Base-by-base conservation (phyloP, 2,329 filamentous ascomycete genomes). In the Pseudopithomyces chartarum region DNA sequence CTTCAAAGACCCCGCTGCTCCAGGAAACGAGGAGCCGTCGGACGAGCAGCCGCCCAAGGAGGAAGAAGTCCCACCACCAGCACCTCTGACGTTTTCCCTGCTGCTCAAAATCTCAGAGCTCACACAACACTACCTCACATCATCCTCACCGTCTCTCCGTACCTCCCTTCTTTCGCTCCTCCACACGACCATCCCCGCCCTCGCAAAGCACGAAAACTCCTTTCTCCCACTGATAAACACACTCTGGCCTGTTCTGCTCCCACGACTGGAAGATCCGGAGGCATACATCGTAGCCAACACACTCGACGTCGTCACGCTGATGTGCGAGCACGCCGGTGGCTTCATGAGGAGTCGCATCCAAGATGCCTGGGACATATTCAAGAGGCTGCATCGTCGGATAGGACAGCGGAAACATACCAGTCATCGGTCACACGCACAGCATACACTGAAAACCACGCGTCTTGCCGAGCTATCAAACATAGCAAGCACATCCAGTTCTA, bases 141-240 rank as follows among this genome's bases (percentile, higher is more conserved):
- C 92, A 0, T 88, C 91, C 0, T 93, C 92, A 0, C 87, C 93
- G 0, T 85, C 86, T 11, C 83, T 99, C 8, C 88, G 94, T 39
- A 87, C 87, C 29, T 91, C 89, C 0, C 83, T 99, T 3, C 85
- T 99, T 10, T 84, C 86, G 15, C 85, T 98, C 6, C 84, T 98
- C 12, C 80, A 84, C 23, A 91, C 87, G 0, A 88, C 92, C 2
- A 84, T 89, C 4, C 85, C 88, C 0, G 83, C 90, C 0, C 84
- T 99, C 2, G 85, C 89, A 0, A 82, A 81, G 3, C 87, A 97
- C 63, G 90, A 97, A 70, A 87, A 93, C 59, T 86, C 87, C 0
- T 97, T 97, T 71, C 78, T 99, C 1, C 95, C 95, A 0, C 82
- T 98, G 0, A 87, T 98, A 64, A 95, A 98, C 74, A 88, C 90